Base-by-base conservation (phyloP, 306 rosid genomes). In the Canavalia gladiata region DNA sequence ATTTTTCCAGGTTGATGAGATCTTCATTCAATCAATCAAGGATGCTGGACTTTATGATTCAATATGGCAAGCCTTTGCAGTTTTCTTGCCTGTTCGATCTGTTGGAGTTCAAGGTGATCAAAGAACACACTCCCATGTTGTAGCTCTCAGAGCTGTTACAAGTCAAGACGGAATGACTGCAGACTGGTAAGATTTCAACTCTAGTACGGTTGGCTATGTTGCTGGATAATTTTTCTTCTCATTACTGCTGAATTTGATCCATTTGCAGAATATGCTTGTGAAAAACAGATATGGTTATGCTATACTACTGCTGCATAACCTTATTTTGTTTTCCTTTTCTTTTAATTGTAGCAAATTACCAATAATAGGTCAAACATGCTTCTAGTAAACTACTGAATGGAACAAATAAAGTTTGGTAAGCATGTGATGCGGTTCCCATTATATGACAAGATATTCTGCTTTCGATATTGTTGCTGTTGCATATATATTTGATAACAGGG, bases 141-240 rank as follows among this genome's bases (percentile, higher is more conserved):
- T 95, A 72, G 91, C 94, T 58, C 93, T 95, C 9, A 86, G 99
- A 86, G 99, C 99, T 70, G 98, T 95, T 59, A 95, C 99, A 5
- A 95, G 99, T 87, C 96, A 95, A 81, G 99, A 95, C 85, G 99
- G 98, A 86, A 95, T 95, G 99, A 95, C 99, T 2, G 98, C 99
- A 49, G 98, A 89, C 75, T 95, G 99, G 99, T 93, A 90, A 78
- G 87, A 56, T 74, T 85, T 78, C 66, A 55, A 75, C 54, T 64
- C 29, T 76, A 46, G 52, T 45, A 33, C 30, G 42, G 37, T 45
- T 83, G 49, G 10, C 11, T 31, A 28, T 67, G 64, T 41, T 68
- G 11, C 70, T 72, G 41, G 52, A 43, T 77, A 54, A 47, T 25
- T 64, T 62, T 70, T 8, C 10, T 30, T 13, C 51, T 42, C 25